These are phyloP conservation scores for Rachicladosporium sp. DNA, from an alignment of 2,329 filamentous ascomycete genomes.

Conservation along the genomic window DNA sequence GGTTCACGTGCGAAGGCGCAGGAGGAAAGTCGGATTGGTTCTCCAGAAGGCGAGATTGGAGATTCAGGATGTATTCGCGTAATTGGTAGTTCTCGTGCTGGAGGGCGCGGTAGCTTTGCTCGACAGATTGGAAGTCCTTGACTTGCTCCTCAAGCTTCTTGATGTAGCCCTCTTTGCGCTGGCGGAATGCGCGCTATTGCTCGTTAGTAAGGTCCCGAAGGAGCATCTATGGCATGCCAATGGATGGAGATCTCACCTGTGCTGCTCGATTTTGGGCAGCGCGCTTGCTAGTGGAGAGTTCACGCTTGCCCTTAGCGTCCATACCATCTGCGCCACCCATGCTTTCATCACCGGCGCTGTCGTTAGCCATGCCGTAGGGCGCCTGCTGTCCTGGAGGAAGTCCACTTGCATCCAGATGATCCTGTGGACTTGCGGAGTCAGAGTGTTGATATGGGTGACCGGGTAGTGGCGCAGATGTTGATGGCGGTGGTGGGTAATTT, in stretches of 20 bases:
- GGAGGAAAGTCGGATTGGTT: conserved; percentile 72
- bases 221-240: background rate
- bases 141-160: conserved; percentile 94
- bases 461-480: conserved; percentile 13
- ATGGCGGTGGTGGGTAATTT: conserved; percentile 26
- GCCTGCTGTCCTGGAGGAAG: conserved; percentile 48
- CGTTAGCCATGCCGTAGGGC: conserved; percentile 37
- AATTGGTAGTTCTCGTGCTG: conserved; percentile 83
- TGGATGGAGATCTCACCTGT: conserved; percentile 53
- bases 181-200: conserved; percentile 77
- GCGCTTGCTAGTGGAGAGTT: conserved; percentile 88
- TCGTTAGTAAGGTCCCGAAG: background rate
- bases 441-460: conserved; percentile 28
- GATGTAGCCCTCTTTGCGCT: conserved; percentile 96
- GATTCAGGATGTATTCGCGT: conserved; percentile 80
- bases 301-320: conserved; percentile 66
- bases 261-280: conserved; percentile 94
- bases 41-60: conserved; percentile 79
- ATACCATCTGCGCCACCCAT: conserved; percentile 42
- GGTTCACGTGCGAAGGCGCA: conserved; percentile 66
- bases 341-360: conserved; percentile 34
- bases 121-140: conserved; percentile 63
- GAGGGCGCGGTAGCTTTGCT: conserved; percentile 64
- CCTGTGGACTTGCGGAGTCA: conserved; percentile 30
- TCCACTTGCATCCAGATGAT: conserved; percentile 36